Evolutionary conservation across 768 basidiomycete species (phyloP), one percentile per base, ranked within the genome.

Genomic region (Boletus huronensis): DNA sequence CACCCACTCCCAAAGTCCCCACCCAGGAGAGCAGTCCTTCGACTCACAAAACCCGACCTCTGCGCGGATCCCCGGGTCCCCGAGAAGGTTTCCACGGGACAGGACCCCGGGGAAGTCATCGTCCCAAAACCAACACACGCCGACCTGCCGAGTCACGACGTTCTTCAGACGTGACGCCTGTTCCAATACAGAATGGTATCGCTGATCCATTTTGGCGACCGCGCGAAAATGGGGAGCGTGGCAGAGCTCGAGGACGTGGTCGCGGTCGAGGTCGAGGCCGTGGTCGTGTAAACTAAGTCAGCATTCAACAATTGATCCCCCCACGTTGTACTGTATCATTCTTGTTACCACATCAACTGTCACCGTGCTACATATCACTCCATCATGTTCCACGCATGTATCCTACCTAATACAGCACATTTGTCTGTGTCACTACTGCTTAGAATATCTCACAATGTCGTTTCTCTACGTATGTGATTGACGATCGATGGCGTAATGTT

Each of bases 181-280:
- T 31, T 55, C 48, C 61, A 8, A 50, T 50, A 39, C 60, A 58
- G 39, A 53, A 61, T 23, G 54, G 60, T 39, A 26, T 14, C 39
- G 21, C 50, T 25, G 53, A 56, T 54, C 25, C 47, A 61, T 51
- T 48, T 36, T 41, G 51, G 29, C 57, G 47, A 43, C 25, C 44
- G 31, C 49, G 52, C 36, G 53, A 58, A 47, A 52, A 56, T 56
- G 60, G 69, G 43, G 74, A 72, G 19, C 72, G 73, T 60, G 77
- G 75, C 26, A 69, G 66, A 41, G 68, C 72, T 43, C 65, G 63
- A 31, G 74, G 74, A 16, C 69, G 77, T 35, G 75, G 78, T 11
- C 69, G 75, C 28, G 76, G 76, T 7, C 66, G 75, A 9, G 75
- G 75, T 6, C 65, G 70, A 45, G 74, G 71, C 34, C 66, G 72